Evolutionary conservation across 164 flowering plant genomes (phyloP).

Genomic region (Stephania yunnanensis): DNA sequence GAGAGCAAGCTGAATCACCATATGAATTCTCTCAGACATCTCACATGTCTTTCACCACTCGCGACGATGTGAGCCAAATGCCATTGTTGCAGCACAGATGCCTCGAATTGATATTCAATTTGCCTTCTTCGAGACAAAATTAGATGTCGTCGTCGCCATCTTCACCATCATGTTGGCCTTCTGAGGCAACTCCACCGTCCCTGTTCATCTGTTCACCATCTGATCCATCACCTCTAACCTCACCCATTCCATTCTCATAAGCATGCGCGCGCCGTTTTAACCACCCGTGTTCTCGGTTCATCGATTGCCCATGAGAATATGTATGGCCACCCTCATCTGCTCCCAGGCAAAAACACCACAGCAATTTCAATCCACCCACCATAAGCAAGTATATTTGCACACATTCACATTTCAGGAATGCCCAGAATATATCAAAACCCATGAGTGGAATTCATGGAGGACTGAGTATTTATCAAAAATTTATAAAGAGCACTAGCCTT

Average conservation of each 20-base stretch:
- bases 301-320: conserved; percentile 31
- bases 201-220: conserved; percentile 16
- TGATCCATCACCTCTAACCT: conserved; percentile 16
- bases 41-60: background rate
- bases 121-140: background rate
- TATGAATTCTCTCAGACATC: background rate
- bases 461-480: too few relatives aligned
- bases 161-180: conserved; percentile 22
- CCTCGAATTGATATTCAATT: too few relatives aligned
- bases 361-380: background rate
- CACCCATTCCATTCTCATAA: conserved; percentile 14
- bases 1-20: background rate
- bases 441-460: too few relatives aligned
- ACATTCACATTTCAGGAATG: background rate
- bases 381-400: background rate
- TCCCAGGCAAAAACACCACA: background rate
- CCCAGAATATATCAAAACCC: background rate
- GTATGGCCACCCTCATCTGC: conserved; percentile 39
- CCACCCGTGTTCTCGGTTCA: conserved; percentile 32
- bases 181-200: conserved; percentile 16
- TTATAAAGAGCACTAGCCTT: too few relatives aligned
- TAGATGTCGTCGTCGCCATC: conserved; percentile 12
- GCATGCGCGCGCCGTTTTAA: conserved; percentile 14
- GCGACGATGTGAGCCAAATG: background rate
- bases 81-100: background rate